These are phyloP conservation scores for Lignosus rhinocerotis DNA, from an alignment of 1,284 basidiomycete species.

Conservation along the genomic window DNA sequence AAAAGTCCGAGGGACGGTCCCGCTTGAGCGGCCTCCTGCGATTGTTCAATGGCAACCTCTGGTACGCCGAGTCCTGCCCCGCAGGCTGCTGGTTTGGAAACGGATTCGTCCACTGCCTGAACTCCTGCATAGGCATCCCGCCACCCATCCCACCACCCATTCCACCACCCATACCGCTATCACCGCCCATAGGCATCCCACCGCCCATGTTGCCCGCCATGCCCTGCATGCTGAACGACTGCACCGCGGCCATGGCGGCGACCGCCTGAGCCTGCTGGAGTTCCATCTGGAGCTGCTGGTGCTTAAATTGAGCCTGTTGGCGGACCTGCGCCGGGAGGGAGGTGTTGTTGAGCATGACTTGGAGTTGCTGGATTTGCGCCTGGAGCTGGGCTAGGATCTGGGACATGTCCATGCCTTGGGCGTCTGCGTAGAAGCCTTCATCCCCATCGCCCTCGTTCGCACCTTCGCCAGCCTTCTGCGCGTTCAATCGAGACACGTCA, in stretches of 20 bases:
- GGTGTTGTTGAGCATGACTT: slow-evolving; percentile 74
- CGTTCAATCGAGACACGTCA: not conserved
- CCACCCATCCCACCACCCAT: not conserved
- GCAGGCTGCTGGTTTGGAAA: slow-evolving; percentile 64
- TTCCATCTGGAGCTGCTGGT: slow-evolving; percentile 75
- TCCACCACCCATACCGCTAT: slow-evolving; percentile 5
- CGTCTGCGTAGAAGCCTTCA: slow-evolving; percentile 66
- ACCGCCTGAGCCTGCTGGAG: slow-evolving; percentile 74
- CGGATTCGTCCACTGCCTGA: slow-evolving; percentile 49
- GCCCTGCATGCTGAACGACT: slow-evolving; percentile 34
- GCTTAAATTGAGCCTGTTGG: slow-evolving; percentile 75
- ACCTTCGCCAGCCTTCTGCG: slow-evolving; percentile 4
- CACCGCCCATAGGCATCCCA: slow-evolving; percentile 4
- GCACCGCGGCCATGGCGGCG: slow-evolving; percentile 48
- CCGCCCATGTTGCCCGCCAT: slow-evolving; percentile 5
- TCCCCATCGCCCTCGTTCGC: slow-evolving; percentile 31
- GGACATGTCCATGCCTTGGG: slow-evolving; percentile 64
- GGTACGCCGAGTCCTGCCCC: slow-evolving; percentile 79
- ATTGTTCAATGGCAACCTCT: slow-evolving; percentile 77
- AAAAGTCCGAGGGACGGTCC: slow-evolving; percentile 78
- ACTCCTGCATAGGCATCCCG: slow-evolving; percentile 38
- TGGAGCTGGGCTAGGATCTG: slow-evolving; percentile 77
- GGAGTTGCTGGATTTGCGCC: slow-evolving; percentile 74
- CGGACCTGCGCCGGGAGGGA: slow-evolving; percentile 69
- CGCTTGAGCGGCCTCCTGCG: slow-evolving; percentile 73